Evolutionary conservation across 176 grass and related monocot genomes (phyloP).

Genomic region (Oryza brachyantha): DNA sequence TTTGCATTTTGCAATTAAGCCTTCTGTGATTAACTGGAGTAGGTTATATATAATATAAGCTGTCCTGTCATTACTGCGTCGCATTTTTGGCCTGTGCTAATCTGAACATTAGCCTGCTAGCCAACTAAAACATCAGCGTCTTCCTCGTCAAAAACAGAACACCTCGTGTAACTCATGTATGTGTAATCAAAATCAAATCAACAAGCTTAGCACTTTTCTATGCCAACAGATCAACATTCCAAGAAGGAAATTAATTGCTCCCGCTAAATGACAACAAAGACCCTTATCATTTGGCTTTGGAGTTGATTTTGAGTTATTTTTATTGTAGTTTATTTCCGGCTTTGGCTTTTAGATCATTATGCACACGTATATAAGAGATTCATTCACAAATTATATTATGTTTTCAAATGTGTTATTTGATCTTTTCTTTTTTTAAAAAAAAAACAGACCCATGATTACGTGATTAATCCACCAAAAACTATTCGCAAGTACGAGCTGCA

Average conservation of each 20-base stretch:
- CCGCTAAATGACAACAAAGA: not conserved
- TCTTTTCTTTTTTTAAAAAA: too few relatives aligned
- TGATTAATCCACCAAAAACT: not conserved
- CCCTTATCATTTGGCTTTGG: too few relatives aligned
- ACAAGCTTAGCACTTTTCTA: not conserved
- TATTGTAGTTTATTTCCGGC: too few relatives aligned
- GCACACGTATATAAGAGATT: too few relatives aligned
- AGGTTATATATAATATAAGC: too few relatives aligned
- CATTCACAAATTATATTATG: too few relatives aligned
- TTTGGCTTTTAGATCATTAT: too few relatives aligned
- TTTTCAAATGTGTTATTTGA: too few relatives aligned
- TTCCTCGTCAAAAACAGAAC: not conserved
- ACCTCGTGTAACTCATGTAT: not conserved
- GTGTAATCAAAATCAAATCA: not conserved
- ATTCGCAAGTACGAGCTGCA: not conserved
- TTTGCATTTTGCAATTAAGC: not conserved
- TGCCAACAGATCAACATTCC: not conserved
- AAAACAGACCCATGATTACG: not conserved
- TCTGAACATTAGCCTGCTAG: slow-evolving; percentile 28
- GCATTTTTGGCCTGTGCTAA: not conserved
- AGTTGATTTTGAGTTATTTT: too few relatives aligned
- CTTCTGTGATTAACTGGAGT: not conserved
- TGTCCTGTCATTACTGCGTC: not conserved
- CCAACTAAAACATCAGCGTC: slow-evolving; percentile 5
- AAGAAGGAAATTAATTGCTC: not conserved